Evolutionary conservation across 176 grass and related monocot genomes (phyloP).

Genomic region (Rhynchospora breviuscula): DNA sequence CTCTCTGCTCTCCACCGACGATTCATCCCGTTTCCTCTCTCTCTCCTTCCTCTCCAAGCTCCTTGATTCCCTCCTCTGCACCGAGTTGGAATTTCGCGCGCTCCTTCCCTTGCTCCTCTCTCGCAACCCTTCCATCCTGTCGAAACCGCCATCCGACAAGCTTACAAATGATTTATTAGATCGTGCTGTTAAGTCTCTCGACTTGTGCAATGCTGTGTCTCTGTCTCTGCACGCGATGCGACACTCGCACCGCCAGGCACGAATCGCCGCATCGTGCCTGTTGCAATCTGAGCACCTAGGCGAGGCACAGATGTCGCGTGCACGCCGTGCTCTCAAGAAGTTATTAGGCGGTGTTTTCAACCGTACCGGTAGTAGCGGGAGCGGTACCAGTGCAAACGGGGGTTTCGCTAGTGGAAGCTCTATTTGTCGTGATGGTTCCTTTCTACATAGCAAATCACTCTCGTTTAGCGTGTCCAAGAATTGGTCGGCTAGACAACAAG

Average conservation of each 20-base stretch:
- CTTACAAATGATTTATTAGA: constrained; percentile 64
- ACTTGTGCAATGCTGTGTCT: constrained; percentile 73
- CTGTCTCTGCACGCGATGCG: constrained; percentile 57
- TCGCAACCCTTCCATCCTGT: constrained; percentile 32
- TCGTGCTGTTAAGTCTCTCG: constrained; percentile 69
- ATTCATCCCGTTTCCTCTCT: constrained; percentile 14
- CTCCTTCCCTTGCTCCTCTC: constrained; percentile 30
- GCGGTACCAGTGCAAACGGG: background rate
- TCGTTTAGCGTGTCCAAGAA: constrained; percentile 75
- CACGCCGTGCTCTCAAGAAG: constrained; percentile 63
- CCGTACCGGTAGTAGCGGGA: background rate
- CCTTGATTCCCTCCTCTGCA: constrained; percentile 53
- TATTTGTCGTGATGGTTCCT: constrained; percentile 12
- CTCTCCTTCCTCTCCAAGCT: constrained; percentile 79
- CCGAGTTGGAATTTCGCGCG: constrained; percentile 48
- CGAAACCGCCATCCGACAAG: constrained; percentile 51
- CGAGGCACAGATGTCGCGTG: constrained; percentile 51
- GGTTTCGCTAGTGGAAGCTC: background rate
- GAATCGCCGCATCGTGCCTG: constrained; percentile 58
- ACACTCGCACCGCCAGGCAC: constrained; percentile 59
- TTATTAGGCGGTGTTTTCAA: constrained; percentile 7
- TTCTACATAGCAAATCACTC: constrained; percentile 26
- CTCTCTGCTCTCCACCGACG: constrained; percentile 20
- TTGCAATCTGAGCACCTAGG: constrained; percentile 20
- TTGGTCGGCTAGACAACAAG: constrained; percentile 54